Conservation (phyloP, 2,329 filamentous ascomycete species). For the Aureobasidium sp. region DNA sequence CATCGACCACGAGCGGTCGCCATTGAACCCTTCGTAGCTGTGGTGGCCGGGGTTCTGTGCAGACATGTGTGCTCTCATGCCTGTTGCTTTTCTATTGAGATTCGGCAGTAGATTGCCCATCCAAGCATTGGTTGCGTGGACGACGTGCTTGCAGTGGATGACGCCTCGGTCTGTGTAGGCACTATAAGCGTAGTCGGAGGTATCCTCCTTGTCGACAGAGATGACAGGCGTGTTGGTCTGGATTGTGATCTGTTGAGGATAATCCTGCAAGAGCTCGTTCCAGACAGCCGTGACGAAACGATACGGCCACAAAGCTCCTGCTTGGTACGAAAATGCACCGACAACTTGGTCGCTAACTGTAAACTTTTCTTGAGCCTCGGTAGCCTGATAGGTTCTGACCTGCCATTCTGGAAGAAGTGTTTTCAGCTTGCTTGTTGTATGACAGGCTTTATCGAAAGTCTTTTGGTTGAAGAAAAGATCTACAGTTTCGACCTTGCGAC, state of each 20-base stretch:
- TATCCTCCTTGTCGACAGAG: slow-evolving; percentile 20
- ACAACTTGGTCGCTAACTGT: neutral
- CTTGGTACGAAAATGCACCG: neutral
- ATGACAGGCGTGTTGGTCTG: slow-evolving; percentile 26
- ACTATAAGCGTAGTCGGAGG: slow-evolving; percentile 23
- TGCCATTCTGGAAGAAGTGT: neutral
- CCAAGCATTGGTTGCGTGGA: slow-evolving; percentile 23
- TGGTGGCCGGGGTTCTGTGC: neutral
- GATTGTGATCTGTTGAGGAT: slow-evolving; percentile 19
- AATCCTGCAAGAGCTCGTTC: neutral
- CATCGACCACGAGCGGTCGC: neutral
- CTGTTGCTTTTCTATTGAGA: slow-evolving; percentile 15
- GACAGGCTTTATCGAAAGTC: neutral
- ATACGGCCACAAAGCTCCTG: slow-evolving; percentile 5
- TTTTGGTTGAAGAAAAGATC: neutral
- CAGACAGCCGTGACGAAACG: neutral
- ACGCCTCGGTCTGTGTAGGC: slow-evolving; percentile 18
- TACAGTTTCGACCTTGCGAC: neutral
- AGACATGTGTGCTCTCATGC: slow-evolving; percentile 1
- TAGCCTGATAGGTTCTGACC: neutral
- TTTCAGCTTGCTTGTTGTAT: neutral
- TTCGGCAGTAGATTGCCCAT: slow-evolving; percentile 21
- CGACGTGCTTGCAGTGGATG: slow-evolving; percentile 18
- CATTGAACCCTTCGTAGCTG: neutral
- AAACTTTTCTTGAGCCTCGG: neutral